phyloP scores from a whole-genome alignment of 768 basidiomycete species.

The Cystobasidium onofrii region DNA sequence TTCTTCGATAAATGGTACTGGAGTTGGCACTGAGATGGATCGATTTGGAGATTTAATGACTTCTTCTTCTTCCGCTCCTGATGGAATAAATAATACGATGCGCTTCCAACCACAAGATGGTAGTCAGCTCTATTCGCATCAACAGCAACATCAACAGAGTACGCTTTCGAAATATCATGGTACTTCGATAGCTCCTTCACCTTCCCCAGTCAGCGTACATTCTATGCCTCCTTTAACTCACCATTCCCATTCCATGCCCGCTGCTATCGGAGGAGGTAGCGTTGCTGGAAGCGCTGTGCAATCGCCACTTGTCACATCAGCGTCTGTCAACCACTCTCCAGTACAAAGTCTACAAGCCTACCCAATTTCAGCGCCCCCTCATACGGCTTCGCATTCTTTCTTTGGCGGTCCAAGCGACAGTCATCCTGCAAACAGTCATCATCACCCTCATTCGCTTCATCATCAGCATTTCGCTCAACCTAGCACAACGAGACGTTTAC shows the following conservation, averaged over 20 bases:
- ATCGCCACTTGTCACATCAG: not conserved
- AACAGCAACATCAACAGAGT: not conserved
- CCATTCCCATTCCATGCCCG: not conserved
- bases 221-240: not conserved
- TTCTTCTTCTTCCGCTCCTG: no score
- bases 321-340: not conserved
- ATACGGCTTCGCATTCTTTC: not conserved
- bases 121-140: not conserved
- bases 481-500: not conserved
- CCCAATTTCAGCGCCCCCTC: not conserved
- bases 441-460: not conserved
- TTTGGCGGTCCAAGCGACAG: not conserved
- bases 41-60: not conserved
- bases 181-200: not conserved
- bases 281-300: not conserved
- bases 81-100: no score
- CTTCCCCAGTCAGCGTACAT: not conserved
- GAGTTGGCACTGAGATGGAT: not conserved
- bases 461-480: not conserved
- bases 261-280: not conserved
- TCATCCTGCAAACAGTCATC: not conserved
- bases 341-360: not conserved
- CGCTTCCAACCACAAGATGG: slow-evolving; percentile 1
- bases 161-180: not conserved
- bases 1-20: not conserved